Conservation (phyloP, 106 monocot genomes). For the Dioscorea dumetorum region DNA sequence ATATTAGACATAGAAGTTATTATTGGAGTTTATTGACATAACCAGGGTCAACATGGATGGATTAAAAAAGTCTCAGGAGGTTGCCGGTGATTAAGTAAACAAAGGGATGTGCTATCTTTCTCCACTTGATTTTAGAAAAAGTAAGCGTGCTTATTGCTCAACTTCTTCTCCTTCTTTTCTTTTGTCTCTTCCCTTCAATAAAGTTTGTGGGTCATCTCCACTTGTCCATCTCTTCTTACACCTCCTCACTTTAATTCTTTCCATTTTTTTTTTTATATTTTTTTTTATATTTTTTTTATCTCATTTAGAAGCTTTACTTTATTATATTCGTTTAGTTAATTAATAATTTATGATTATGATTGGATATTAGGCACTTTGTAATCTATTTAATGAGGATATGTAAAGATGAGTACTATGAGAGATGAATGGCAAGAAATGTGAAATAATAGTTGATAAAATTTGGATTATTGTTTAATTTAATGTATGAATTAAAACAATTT, state of each 20-base stretch:
- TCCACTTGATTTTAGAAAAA: neutral
- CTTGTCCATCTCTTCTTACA: neutral
- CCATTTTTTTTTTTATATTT: neutral
- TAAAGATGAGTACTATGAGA: no score
- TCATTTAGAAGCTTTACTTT: no score
- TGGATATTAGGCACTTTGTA: no score
- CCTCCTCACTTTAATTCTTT: neutral
- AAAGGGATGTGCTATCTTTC: neutral
- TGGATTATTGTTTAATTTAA: no score
- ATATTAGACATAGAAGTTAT: neutral
- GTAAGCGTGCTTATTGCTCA: constrained; percentile 15
- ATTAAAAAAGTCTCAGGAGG: neutral
- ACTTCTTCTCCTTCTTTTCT: neutral
- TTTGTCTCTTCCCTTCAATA: constrained; percentile 13
- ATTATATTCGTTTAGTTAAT: no score
- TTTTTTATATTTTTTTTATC: no score
- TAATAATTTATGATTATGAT: no score
- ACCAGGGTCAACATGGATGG: constrained; percentile 1
- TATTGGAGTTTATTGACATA: neutral
- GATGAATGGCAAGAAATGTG: no score
- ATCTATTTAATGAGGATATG: no score
- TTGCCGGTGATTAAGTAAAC: neutral
- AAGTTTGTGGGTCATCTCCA: neutral
- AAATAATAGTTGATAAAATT: no score
- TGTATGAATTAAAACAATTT: no score